A percentile compares a stretch with the other conserved stretches of the same genome.
Evolutionary conservation across 2,329 filamentous ascomycete species (phyloP).

Genomic region (Sporothrix curviconia): DNA sequence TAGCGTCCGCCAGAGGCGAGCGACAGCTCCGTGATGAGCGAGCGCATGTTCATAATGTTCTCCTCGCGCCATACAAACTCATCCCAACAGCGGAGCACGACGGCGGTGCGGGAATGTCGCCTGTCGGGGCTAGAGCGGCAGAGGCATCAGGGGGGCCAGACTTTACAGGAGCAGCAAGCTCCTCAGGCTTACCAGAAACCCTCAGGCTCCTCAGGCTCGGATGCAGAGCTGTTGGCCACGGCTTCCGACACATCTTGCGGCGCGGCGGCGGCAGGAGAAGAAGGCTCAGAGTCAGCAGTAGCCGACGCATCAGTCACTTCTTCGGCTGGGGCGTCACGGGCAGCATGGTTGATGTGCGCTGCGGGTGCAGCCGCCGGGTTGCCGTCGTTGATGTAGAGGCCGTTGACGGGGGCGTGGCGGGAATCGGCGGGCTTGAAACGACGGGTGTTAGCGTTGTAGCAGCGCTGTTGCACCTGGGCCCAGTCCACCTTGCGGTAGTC

Average conservation of each 20-base stretch:
- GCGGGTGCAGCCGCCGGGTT: background rate
- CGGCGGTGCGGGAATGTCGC: conserved; percentile 55
- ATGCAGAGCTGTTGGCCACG: background rate
- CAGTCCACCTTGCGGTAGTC: conserved; percentile 74
- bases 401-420: conserved; percentile 36
- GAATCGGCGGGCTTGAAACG: conserved; percentile 54
- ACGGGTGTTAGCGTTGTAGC: conserved; percentile 61
- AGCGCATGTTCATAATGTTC: conserved; percentile 73
- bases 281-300: background rate
- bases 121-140: background rate
- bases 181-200: no score
- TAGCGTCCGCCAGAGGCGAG: conserved; percentile 80
- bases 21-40: conserved; percentile 75
- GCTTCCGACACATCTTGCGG: background rate
- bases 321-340: background rate
- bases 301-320: background rate
- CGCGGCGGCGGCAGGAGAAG: background rate
- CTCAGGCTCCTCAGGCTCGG: no score
- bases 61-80: conserved; percentile 73
- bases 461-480: conserved; percentile 70
- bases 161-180: conserved; percentile 20
- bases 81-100: conserved; percentile 78
- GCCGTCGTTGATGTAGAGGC: conserved; percentile 41
- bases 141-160: background rate
- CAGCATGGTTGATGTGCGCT: background rate